Evolutionary conservation across 2,329 filamentous ascomycete species (phyloP), one percentile per base, ranked within the genome.

Genomic region (Bipolaris sorokiniana): DNA sequence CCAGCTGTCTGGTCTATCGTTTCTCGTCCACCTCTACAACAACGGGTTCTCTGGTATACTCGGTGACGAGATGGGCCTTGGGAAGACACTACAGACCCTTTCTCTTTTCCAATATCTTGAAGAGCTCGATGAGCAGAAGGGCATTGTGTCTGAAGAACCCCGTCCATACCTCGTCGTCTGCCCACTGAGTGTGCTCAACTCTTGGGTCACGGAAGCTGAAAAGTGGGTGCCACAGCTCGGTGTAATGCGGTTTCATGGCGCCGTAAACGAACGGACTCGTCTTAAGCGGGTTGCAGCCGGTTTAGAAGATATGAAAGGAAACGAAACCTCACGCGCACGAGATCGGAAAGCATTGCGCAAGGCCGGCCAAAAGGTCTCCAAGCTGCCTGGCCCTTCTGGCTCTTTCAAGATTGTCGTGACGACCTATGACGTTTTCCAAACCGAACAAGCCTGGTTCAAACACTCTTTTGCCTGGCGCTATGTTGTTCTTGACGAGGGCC

Each of bases 21-120:
- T 93, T 91, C 96, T 99, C 90, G 88, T 98, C 51, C 97, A 96
- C 16, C 85, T 99, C 2, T 97, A 97, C 85, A 97, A 98, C 87
- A 99, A 99, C 81, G 98, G 97, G 76, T 88, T 99, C 64, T 98
- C 98, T 71, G 95, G 95, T 83, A 97, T 99, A 65, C 82, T 99
- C 67, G 95, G 95, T 56, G 95, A 99, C 73, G 95, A 99, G 79
- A 99, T 99, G 95, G 95, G 95, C 87, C 89, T 99, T 62, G 95
- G 95, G 76, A 99, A 99, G 82, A 99, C 95, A 0, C 97, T 99
- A 66, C 95, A 99, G 78, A 98, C 95, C 33, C 96, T 99, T 77
- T 96, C 91, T 78, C 82, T 99, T 75, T 90, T 99, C 70, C 97
- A 94, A 15, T 95, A 98, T 74, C 87, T 99, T 52, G 97, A 99